A percentile compares a stretch with the other conserved stretches of the same genome.
Evolutionary conservation across 2,329 filamentous ascomycete genomes (phyloP).

Genomic region (Fusarium palustre): DNA sequence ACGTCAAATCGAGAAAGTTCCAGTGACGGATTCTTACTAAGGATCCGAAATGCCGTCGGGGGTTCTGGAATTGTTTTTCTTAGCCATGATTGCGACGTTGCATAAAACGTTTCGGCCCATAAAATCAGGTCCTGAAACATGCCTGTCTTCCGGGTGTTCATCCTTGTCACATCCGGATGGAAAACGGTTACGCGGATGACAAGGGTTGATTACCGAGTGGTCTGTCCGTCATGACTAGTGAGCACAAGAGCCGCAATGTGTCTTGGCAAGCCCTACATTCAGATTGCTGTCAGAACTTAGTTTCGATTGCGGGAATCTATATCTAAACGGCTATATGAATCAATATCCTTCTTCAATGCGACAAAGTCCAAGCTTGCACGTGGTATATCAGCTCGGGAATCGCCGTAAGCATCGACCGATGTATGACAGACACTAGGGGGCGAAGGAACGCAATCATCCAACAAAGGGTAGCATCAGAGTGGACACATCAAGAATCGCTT

Average conservation of each 20-base stretch:
- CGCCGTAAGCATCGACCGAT: neutral
- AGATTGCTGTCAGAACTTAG: neutral
- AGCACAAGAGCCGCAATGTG: slow-evolving; percentile 2
- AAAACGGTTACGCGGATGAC: neutral
- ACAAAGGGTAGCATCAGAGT: slow-evolving; percentile 18
- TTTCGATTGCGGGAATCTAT: neutral
- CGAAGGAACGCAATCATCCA: neutral
- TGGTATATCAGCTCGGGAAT: neutral
- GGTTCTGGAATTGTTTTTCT: neutral
- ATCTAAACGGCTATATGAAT: neutral
- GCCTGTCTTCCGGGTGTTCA: neutral
- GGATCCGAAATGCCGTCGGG: neutral
- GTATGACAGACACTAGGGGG: neutral
- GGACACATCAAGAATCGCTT: slow-evolving; percentile 1
- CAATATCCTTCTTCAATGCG: neutral
- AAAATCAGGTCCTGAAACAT: slow-evolving; percentile 11
- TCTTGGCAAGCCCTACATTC: slow-evolving; percentile 8
- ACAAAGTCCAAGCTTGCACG: neutral
- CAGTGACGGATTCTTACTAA: neutral
- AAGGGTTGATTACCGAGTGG: slow-evolving; percentile 8
- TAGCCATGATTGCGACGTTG: neutral
- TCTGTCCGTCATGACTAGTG: neutral
- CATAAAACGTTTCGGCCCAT: neutral
- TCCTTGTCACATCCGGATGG: slow-evolving; percentile 1
- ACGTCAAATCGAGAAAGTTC: neutral